Evolutionary conservation across 257 asterid genomes (phyloP).

Genomic region (Dorcoceras hygrometricum): DNA sequence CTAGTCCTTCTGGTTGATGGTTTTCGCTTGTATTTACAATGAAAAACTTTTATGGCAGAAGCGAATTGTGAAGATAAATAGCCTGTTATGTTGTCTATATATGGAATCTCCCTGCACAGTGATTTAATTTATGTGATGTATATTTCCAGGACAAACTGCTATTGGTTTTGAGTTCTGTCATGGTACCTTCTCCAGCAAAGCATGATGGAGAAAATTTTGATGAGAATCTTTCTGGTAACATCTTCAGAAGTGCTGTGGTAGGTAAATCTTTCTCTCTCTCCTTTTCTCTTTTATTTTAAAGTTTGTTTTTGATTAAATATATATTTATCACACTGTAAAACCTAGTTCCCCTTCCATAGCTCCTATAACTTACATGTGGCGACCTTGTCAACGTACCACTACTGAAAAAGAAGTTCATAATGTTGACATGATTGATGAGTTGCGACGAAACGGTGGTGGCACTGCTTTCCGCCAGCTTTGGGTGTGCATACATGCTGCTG

Average conservation of each 20-base stretch:
- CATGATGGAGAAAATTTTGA: constrained; percentile 36
- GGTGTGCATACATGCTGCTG: constrained; percentile 90
- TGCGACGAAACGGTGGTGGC: constrained; percentile 24
- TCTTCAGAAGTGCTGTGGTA: constrained; percentile 73
- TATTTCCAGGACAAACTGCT: constrained; percentile 54
- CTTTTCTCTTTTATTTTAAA: constrained; percentile 7
- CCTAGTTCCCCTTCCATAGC: constrained; percentile 46
- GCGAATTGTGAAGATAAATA: constrained; percentile 1
- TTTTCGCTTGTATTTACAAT: constrained; percentile 10
- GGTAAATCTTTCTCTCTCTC: constrained; percentile 22
- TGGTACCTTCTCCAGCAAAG: constrained; percentile 53
- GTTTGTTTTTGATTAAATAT: constrained; percentile 9
- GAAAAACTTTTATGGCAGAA: not conserved
- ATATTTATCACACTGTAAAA: constrained; percentile 44
- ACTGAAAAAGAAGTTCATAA: constrained; percentile 24
- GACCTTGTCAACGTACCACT: constrained; percentile 31
- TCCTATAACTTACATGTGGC: constrained; percentile 90
- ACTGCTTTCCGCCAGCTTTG: constrained; percentile 51
- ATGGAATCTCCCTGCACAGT: constrained; percentile 19
- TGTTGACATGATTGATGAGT: constrained; percentile 24
- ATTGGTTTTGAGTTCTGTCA: constrained; percentile 42
- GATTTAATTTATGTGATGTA: constrained; percentile 1
- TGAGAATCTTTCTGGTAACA: constrained; percentile 50
- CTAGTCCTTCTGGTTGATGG: constrained; percentile 6
- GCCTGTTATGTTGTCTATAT: constrained; percentile 4